Evolutionary conservation across 805 yeast species (phyloP).

Genomic region (Clavispora santaluciae): DNA sequence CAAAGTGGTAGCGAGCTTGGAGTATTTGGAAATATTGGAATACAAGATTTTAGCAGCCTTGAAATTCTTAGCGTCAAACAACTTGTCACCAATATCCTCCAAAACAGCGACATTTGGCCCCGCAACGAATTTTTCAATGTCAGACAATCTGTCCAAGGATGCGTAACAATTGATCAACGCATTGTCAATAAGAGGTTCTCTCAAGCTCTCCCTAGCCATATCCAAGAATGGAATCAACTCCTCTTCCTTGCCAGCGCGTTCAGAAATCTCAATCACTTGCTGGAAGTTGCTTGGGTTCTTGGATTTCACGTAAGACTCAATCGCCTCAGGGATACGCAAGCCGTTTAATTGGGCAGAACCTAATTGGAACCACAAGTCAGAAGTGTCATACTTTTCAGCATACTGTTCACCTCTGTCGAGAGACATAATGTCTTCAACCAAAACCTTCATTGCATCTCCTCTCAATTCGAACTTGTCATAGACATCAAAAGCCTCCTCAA

Average conservation of each 20-base stretch:
- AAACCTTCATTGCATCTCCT: constrained; percentile 77
- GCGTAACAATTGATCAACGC: constrained; percentile 88
- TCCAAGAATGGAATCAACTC: constrained; percentile 80
- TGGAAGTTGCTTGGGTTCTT: constrained; percentile 86
- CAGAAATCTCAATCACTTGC: constrained; percentile 88
- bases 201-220: constrained; percentile 87
- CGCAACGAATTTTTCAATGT: constrained; percentile 77
- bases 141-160: constrained; percentile 63
- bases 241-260: constrained; percentile 94
- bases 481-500: constrained; percentile 92
- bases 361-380: constrained; percentile 90
- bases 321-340: constrained; percentile 84
- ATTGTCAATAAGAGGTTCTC: constrained; percentile 92
- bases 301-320: constrained; percentile 86
- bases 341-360: constrained; percentile 97
- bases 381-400: constrained; percentile 81
- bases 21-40: constrained; percentile 84
- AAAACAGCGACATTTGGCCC: constrained; percentile 91
- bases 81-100: constrained; percentile 86
- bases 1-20: constrained; percentile 93
- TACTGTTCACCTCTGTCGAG: constrained; percentile 91
- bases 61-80: constrained; percentile 75
- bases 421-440: constrained; percentile 90
- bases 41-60: constrained; percentile 89
- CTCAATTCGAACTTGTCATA: constrained; percentile 79